phyloP scores from a whole-genome alignment of 2,329 filamentous ascomycete genomes.

The Iodosphaeria phyllophila region DNA sequence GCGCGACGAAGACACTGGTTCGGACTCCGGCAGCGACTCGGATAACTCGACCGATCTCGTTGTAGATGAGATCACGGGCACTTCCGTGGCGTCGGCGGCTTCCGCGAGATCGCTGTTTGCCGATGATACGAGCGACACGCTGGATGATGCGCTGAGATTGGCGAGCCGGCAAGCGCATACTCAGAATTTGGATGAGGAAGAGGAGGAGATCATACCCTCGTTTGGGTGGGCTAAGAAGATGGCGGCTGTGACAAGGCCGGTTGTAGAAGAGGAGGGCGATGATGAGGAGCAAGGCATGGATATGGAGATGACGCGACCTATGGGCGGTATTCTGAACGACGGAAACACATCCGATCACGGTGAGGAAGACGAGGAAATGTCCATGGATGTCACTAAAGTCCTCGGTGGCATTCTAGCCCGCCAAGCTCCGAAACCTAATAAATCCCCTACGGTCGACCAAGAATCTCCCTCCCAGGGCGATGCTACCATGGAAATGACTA shows the following conservation, averaged over 20 bases:
- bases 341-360: constrained; percentile 20
- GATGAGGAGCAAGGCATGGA: constrained; percentile 25
- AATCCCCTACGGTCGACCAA: constrained; percentile 12
- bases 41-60: constrained; percentile 65
- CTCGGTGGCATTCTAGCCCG: constrained; percentile 58
- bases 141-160: constrained; percentile 62
- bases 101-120: constrained; percentile 30
- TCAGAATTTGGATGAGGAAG: constrained; percentile 43
- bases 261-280: constrained; percentile 10
- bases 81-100: constrained; percentile 42
- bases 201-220: constrained; percentile 57
- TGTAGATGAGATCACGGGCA: constrained; percentile 56
- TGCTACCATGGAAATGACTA: constrained; percentile 74
- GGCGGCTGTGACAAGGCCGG: constrained; percentile 9
- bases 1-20: constrained; percentile 29
- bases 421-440: constrained; percentile 8
- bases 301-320: constrained; percentile 36
- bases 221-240: constrained; percentile 56
- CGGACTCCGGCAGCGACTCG: constrained; percentile 27
- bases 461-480: constrained; percentile 32
- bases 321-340: constrained; percentile 31
- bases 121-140: constrained; percentile 48
- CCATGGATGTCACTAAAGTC: constrained; percentile 82
- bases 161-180: constrained; percentile 62
- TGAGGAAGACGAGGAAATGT: constrained; percentile 48